Conservation (phyloP, 2,329 filamentous ascomycete species). For the Aureobasidium sp. region DNA sequence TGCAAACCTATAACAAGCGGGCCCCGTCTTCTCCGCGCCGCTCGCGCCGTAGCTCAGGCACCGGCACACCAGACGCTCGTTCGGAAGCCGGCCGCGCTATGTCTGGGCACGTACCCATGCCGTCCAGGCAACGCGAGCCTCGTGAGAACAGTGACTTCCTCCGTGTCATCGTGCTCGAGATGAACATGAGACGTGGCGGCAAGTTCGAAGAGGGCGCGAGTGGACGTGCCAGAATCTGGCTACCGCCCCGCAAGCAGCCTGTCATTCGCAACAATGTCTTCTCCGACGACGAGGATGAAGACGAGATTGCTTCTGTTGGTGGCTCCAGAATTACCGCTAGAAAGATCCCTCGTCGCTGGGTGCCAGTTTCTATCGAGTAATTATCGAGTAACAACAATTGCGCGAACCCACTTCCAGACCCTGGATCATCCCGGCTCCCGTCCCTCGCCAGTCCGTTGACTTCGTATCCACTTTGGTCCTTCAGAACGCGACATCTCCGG, state of each 20-base stretch:
- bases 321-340: neutral
- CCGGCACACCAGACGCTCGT: slow-evolving; percentile 30
- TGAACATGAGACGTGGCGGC: slow-evolving; percentile 57
- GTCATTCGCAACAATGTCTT: neutral
- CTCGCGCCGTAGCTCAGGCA: neutral
- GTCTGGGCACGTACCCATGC: slow-evolving; percentile 19
- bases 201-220: slow-evolving; percentile 49
- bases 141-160: slow-evolving; percentile 56
- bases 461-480: neutral
- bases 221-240: slow-evolving; percentile 50
- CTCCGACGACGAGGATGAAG: slow-evolving; percentile 6
- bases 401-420: slow-evolving; percentile 1
- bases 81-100: slow-evolving; percentile 36
- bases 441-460: neutral
- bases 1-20: slow-evolving; percentile 50
- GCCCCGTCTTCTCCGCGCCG: slow-evolving; percentile 21
- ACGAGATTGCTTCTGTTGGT: neutral
- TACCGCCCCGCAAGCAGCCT: slow-evolving; percentile 44
- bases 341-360: slow-evolving; percentile 9
- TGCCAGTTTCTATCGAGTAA: slow-evolving; percentile 11
- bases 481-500: neutral
- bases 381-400: neutral
- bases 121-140: slow-evolving; percentile 49
- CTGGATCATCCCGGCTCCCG: slow-evolving; percentile 7
- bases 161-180: slow-evolving; percentile 55